Evolutionary conservation across 176 grass and related monocot genomes (phyloP), one percentile per base, ranked within the genome.

Genomic region (Tuctoria greenei): DNA sequence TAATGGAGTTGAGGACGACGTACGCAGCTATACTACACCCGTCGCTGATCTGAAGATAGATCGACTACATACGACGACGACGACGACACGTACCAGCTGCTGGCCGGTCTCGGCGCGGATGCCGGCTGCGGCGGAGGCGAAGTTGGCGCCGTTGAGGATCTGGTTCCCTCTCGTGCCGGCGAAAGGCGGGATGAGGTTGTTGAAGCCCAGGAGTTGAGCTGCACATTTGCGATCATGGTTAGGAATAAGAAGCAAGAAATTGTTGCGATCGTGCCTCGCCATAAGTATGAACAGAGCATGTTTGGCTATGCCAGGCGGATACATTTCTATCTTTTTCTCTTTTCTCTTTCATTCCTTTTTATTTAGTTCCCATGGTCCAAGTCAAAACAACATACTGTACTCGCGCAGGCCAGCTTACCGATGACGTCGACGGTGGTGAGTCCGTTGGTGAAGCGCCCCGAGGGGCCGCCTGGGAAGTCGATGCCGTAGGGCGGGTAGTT

Each of bases 101-200:
- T 82, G 89, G 6, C 96, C 96, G 0, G 96, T 99, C 89, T 99
- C 96, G 44, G 87, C 77, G 18, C 92, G 88, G 80, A 99, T 99
- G 66, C 96, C 96, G n/a, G 96, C 96, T 35, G 96, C 96, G 34
- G 96, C 96, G 4, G 96, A 99, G 1, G 96, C 96, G 77, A 99
- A 99, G 82, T 99, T 99, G 61, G 71, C 96, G 17, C 96, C 96
- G 35, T 79, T 71, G 37, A 99, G 92, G 52, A 95, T 85, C 65
- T 92, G 79, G 21, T 90, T 79, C 0, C 83, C 89, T 47, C 84
- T 72, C 17, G 89, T 67, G 7, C 21, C 80, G 10, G 92, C 87
- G 77, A 85, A 99, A 14, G 96, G 92, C 12, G 92, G 92, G 82
- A 99, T 87, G 77, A 88, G 85, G 57, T 90, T 69, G 47, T 90